phyloP scores from a whole-genome alignment of 495 filamentous ascomycete species.

The Chaetomium fimeti region DNA sequence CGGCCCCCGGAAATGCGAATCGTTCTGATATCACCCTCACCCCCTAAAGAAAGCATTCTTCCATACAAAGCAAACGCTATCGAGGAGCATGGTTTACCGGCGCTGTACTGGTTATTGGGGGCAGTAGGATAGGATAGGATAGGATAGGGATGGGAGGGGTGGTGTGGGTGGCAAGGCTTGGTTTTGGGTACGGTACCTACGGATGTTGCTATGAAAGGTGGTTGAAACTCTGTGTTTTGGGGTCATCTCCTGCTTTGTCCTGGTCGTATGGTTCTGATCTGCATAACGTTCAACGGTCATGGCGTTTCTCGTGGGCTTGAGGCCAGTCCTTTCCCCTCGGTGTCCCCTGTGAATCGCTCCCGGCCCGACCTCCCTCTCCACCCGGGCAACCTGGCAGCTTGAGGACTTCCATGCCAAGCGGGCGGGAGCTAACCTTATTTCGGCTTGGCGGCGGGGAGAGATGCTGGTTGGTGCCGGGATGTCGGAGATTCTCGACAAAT shows the following conservation, averaged over 20 bases:
- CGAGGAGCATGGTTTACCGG: background rate
- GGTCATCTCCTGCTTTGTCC: background rate
- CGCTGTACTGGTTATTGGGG: background rate
- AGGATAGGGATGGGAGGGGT: background rate
- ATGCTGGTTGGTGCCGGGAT: background rate
- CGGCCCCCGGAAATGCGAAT: too few relatives aligned
- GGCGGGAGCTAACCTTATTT: conserved; percentile 3
- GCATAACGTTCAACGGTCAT: too few relatives aligned
- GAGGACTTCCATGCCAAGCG: background rate
- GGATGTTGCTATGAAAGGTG: too few relatives aligned
- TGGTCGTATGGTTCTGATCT: too few relatives aligned
- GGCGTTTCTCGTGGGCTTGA: too few relatives aligned
- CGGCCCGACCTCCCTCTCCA: background rate
- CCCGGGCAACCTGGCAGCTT: background rate
- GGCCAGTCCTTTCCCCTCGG: too few relatives aligned
- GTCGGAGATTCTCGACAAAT: background rate
- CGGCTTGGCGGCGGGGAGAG: background rate
- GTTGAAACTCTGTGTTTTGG: background rate
- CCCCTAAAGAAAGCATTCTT: background rate
- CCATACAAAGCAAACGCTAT: background rate
- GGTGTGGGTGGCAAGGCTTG: background rate
- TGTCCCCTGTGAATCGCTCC: background rate
- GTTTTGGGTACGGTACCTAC: background rate
- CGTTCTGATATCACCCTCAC: background rate
- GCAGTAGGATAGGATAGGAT: background rate